phyloP scores from a whole-genome alignment of 345 rosid genomes.

The Camelina laxa region DNA sequence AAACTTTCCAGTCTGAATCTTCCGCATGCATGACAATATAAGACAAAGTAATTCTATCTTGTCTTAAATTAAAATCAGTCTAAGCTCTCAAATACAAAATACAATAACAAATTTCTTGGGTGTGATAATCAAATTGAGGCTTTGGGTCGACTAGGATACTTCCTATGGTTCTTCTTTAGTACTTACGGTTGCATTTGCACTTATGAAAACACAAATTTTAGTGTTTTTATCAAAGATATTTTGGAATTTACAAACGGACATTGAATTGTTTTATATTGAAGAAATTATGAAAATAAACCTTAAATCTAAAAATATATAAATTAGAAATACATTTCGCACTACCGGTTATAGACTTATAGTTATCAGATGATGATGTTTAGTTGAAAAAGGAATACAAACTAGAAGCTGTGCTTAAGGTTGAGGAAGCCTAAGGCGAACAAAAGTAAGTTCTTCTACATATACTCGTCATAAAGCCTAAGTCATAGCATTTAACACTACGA shows the following conservation, averaged over 20 bases:
- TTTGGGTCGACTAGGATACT: constrained; percentile 6
- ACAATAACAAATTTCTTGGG: background rate
- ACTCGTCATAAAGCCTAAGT: background rate
- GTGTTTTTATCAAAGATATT: background rate
- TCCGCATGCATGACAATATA: constrained; percentile 2
- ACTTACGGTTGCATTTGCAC: background rate
- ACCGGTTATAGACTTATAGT: background rate
- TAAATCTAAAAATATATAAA: too few relatives aligned
- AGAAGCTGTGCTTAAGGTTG: background rate
- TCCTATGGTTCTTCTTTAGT: background rate
- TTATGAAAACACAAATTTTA: background rate
- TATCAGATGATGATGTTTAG: background rate
- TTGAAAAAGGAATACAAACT: background rate
- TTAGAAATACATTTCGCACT: background rate
- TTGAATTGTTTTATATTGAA: too few relatives aligned
- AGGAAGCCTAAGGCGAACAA: background rate
- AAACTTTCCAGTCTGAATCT: background rate
- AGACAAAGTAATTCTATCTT: background rate
- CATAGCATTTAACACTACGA: background rate
- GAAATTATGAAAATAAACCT: too few relatives aligned
- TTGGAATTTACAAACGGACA: background rate
- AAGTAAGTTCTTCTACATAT: too few relatives aligned
- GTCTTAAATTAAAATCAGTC: background rate
- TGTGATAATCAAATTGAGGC: background rate
- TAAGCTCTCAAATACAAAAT: background rate